Evolutionary conservation across 2,329 filamentous ascomycete species (phyloP).

Genomic region (Sclerotinia nivalis): DNA sequence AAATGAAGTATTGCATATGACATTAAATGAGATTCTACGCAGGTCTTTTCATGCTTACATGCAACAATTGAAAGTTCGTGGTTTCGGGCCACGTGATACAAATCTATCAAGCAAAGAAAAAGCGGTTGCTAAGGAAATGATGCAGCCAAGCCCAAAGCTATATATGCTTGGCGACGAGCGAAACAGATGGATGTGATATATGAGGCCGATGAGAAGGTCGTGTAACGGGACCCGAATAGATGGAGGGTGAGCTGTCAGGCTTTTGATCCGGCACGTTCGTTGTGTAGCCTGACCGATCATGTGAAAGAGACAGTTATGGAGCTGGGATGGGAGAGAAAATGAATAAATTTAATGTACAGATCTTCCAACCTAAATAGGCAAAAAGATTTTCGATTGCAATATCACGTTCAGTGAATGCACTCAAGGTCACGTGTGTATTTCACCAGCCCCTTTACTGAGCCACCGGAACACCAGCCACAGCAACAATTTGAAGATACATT

Average conservation of each 20-base stretch:
- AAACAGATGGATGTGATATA: background rate
- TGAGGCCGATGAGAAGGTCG: background rate
- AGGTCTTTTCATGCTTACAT: background rate
- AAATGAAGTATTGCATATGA: background rate
- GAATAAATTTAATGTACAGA: too few relatives aligned
- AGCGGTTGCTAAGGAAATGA: background rate
- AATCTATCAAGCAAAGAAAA: background rate
- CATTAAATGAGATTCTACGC: background rate
- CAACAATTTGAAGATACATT: background rate
- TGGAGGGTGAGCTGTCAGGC: background rate
- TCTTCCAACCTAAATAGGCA: background rate
- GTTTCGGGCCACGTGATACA: background rate
- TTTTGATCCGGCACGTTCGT: background rate
- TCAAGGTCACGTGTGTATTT: background rate
- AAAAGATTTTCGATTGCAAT: background rate
- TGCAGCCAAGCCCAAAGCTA: background rate
- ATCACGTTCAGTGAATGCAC: background rate
- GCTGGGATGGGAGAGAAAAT: background rate
- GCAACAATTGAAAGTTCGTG: background rate
- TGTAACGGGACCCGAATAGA: conserved; percentile 4
- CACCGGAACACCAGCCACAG: background rate
- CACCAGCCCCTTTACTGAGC: background rate
- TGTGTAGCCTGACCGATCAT: background rate
- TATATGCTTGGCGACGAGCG: background rate
- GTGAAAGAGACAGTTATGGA: background rate